A percentile compares a stretch with the other conserved stretches of the same genome.
Evolutionary conservation across 2,329 filamentous ascomycete species (phyloP).

Genomic region (Colletotrichum eremochloae): DNA sequence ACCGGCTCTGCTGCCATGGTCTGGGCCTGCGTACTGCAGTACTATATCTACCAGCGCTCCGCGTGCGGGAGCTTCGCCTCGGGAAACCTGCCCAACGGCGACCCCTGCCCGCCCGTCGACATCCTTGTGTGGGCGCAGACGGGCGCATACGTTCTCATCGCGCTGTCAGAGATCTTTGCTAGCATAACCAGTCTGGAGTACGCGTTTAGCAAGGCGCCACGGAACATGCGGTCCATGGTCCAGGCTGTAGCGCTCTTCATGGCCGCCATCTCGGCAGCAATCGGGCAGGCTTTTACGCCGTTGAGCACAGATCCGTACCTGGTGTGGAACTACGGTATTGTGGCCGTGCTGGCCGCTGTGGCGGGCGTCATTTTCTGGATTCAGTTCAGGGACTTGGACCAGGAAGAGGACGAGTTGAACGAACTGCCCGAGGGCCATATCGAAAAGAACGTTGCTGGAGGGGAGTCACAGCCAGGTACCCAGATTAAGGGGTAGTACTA

Average conservation of each 20-base stretch:
- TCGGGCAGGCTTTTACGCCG: slow-evolving; percentile 69
- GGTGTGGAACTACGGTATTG: slow-evolving; percentile 79
- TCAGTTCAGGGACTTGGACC: slow-evolving; percentile 72
- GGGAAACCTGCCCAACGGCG: slow-evolving; percentile 42
- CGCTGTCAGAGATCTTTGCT: slow-evolving; percentile 63
- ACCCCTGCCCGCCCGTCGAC: slow-evolving; percentile 59
- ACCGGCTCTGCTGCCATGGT: slow-evolving; percentile 72
- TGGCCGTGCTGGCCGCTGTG: slow-evolving; percentile 74
- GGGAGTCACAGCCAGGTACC: neutral
- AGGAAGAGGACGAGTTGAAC: slow-evolving; percentile 76
- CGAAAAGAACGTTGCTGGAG: neutral
- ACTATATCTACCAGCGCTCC: slow-evolving; percentile 74
- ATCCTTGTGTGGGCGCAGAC: slow-evolving; percentile 75
- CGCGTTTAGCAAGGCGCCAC: slow-evolving; percentile 81
- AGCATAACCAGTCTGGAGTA: slow-evolving; percentile 76
- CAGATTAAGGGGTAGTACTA: neutral
- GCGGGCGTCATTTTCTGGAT: slow-evolving; percentile 78
- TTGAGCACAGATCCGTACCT: slow-evolving; percentile 72
- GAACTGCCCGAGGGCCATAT: slow-evolving; percentile 58
- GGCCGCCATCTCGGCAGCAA: slow-evolving; percentile 75
- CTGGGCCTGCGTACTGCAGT: slow-evolving; percentile 66
- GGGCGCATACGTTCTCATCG: slow-evolving; percentile 63
- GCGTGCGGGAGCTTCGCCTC: slow-evolving; percentile 65
- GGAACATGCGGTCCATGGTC: slow-evolving; percentile 83
- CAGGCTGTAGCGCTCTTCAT: slow-evolving; percentile 76